Conservation (phyloP, 225 moss, liverwort and hornwort species). For the Polytrichum commune region DNA sequence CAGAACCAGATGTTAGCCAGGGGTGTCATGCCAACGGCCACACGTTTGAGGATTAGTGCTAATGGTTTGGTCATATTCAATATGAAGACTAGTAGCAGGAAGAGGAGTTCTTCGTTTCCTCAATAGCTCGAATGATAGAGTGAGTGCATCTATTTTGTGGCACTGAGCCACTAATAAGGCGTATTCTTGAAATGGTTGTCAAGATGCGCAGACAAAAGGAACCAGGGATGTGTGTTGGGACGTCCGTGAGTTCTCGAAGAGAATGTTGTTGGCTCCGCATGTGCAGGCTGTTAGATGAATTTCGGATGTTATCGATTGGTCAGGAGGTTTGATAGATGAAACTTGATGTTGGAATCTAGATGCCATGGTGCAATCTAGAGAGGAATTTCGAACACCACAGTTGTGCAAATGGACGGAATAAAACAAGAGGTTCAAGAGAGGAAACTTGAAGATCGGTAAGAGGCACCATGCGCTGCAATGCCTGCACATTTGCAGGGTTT, state of each 20-base stretch:
- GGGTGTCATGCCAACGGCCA: not conserved
- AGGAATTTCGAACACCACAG: slow-evolving; percentile 7
- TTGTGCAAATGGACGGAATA: slow-evolving; percentile 47
- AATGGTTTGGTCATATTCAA: not conserved
- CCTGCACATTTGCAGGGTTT: slow-evolving; percentile 62
- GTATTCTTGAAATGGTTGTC: slow-evolving; percentile 10
- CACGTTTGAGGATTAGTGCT: not conserved
- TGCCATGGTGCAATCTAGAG: not conserved
- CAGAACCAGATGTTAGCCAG: not conserved
- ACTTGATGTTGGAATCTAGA: slow-evolving; percentile 1
- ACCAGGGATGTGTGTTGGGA: slow-evolving; percentile 9
- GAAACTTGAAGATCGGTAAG: slow-evolving; percentile 51
- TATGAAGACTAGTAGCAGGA: not conserved
- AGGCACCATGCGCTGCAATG: slow-evolving; percentile 67
- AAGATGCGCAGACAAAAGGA: slow-evolving; percentile 11
- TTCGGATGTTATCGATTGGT: slow-evolving; percentile 4
- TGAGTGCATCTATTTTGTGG: slow-evolving; percentile 11
- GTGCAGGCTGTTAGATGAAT: slow-evolving; percentile 17
- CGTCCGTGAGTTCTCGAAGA: slow-evolving; percentile 6
- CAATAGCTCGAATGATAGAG: slow-evolving; percentile 2
- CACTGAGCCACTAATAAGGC: slow-evolving; percentile 2
- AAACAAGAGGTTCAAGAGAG: slow-evolving; percentile 31
- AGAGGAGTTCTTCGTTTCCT: not conserved
- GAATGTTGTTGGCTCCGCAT: slow-evolving; percentile 1
- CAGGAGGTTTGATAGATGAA: slow-evolving; percentile 1